Percentiles rank a stretch among this genome's conserved stretches.
These are phyloP conservation scores for Globisporangium iwayamae DNA, from an alignment of 352 stramenopile species.

Conservation along the genomic window DNA sequence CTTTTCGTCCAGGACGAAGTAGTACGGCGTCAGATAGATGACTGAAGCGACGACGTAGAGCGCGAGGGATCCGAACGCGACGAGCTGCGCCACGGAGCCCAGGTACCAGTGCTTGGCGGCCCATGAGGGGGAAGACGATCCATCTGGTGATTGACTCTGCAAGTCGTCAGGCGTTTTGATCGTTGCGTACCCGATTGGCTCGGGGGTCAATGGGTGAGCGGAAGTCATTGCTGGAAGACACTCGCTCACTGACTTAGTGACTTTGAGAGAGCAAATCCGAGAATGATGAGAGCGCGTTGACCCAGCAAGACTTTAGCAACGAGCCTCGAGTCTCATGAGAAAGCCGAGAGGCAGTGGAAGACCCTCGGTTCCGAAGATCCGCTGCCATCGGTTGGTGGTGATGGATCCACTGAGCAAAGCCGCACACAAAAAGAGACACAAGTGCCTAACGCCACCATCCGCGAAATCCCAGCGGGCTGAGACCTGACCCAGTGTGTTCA, in stretches of 20 bases:
- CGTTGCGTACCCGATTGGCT: neutral
- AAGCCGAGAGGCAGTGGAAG: neutral
- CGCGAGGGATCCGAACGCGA: conserved; percentile 7
- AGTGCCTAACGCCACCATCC: neutral
- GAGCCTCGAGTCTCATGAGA: neutral
- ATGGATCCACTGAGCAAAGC: neutral
- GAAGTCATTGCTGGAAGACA: neutral
- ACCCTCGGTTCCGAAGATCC: neutral
- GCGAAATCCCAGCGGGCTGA: neutral
- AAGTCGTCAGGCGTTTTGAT: conserved; percentile 1
- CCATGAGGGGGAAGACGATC: neutral
- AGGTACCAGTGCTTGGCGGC: conserved; percentile 16
- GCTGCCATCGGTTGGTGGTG: neutral
- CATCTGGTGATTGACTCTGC: neutral
- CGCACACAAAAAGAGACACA: neutral
- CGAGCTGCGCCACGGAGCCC: conserved; percentile 14
- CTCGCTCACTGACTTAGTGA: neutral
- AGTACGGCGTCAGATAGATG: conserved; percentile 22
- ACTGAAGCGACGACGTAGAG: conserved; percentile 14
- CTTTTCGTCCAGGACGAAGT: conserved; percentile 19
- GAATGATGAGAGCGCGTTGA: conserved; percentile 1
- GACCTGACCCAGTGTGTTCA: neutral
- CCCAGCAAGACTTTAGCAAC: neutral
- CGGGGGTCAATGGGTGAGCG: neutral
- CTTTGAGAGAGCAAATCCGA: neutral